Evolutionary conservation across 2,329 filamentous ascomycete species (phyloP).

Genomic region (Aspergillus ustus): DNA sequence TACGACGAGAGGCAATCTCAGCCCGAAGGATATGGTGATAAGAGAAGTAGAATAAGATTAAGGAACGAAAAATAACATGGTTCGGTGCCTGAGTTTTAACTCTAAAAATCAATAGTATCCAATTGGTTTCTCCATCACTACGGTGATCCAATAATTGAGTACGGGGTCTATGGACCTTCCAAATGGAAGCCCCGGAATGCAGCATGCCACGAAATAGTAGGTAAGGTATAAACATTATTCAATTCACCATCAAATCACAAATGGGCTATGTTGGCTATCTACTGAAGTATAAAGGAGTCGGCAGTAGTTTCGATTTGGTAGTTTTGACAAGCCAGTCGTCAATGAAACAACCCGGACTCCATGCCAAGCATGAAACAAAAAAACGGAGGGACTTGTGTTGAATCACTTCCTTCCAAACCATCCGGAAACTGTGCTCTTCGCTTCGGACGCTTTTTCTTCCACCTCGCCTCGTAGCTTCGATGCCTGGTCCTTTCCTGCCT

Average conservation of each 20-base stretch:
- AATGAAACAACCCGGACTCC: neutral
- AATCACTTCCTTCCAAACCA: constrained; percentile 70
- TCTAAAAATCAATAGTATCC: neutral
- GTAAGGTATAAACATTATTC: neutral
- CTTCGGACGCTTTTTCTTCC: constrained; percentile 70
- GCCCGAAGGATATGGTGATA: neutral
- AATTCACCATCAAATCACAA: neutral
- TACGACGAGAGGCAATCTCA: neutral
- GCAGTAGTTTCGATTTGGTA: neutral
- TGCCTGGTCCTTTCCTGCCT: constrained; percentile 62
- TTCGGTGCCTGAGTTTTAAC: neutral
- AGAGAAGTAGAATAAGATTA: neutral
- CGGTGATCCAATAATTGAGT: constrained; percentile 13
- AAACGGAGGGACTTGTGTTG: neutral
- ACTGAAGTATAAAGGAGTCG: neutral
- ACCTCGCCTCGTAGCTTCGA: constrained; percentile 55
- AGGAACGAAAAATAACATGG: neutral
- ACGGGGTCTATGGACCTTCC: neutral
- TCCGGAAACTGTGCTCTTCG: constrained; percentile 79
- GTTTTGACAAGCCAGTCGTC: neutral
- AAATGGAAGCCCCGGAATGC: constrained; percentile 5
- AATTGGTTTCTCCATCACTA: constrained; percentile 15
- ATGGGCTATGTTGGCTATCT: neutral
- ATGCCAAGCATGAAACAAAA: neutral
- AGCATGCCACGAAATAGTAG: constrained; percentile 2